These are phyloP conservation scores for Coemansia sp. DNA, from an alignment of 192 early-diverging fungal genomes.

Conservation along the genomic window DNA sequence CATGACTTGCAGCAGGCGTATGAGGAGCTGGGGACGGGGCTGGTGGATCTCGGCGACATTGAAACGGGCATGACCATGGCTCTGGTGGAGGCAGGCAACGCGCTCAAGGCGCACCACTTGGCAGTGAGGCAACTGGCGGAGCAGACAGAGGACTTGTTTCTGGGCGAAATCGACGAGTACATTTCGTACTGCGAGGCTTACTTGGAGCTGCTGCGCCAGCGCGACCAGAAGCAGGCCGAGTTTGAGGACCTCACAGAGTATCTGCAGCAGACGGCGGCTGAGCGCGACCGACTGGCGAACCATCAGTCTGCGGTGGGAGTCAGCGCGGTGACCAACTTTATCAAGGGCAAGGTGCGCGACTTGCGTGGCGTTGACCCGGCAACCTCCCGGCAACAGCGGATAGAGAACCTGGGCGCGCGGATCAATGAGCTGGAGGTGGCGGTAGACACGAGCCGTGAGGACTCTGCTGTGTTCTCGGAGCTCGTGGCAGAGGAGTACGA, in stretches of 20 bases:
- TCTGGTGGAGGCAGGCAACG: conserved; percentile 73
- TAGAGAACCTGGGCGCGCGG: conserved; percentile 69
- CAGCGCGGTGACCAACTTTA: conserved; percentile 65
- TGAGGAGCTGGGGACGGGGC: conserved; percentile 72
- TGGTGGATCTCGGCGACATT: conserved; percentile 74
- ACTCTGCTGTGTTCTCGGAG: conserved; percentile 70
- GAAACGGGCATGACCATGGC: conserved; percentile 83
- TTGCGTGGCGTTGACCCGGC: conserved; percentile 86
- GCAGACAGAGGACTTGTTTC: conserved; percentile 56
- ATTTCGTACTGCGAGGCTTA: conserved; percentile 57
- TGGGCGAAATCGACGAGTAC: conserved; percentile 83
- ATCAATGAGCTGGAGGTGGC: conserved; percentile 79
- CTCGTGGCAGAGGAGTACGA: conserved; percentile 82
- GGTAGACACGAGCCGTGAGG: conserved; percentile 72
- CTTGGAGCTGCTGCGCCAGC: conserved; percentile 68
- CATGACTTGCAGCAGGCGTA: conserved; percentile 78
- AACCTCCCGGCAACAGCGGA: conserved; percentile 72
- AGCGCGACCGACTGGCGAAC: conserved; percentile 70
- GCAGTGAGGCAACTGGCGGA: conserved; percentile 68
- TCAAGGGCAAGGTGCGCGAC: conserved; percentile 87
- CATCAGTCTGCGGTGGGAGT: conserved; percentile 60
- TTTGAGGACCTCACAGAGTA: conserved; percentile 84
- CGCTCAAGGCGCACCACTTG: conserved; percentile 65
- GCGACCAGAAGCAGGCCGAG: conserved; percentile 97
- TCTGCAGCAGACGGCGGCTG: conserved; percentile 66